Conservation (phyloP, 768 basidiomycete genomes). For the Mycena galericulata region DNA sequence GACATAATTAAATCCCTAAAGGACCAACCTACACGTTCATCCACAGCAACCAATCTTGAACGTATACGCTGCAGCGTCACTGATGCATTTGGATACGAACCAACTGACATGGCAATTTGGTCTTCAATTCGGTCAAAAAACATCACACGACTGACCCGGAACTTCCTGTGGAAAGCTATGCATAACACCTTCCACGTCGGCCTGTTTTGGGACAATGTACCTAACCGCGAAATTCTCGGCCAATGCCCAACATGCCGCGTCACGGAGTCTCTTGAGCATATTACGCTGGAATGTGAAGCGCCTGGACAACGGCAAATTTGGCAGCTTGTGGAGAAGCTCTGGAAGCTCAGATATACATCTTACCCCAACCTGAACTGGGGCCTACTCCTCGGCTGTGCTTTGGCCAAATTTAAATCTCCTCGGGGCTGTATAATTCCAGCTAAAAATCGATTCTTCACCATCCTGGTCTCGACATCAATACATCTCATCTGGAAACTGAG, state of each 20-base stretch:
- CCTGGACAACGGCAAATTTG: constrained; percentile 16
- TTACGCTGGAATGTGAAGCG: constrained; percentile 15
- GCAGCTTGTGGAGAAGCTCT: neutral
- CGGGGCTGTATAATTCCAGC: neutral
- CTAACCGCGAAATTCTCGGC: neutral
- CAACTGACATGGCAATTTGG: neutral
- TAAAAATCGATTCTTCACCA: neutral
- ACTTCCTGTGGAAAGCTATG: neutral
- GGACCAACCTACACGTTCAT: neutral
- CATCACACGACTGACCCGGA: neutral
- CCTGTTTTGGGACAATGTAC: neutral
- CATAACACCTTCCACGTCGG: constrained; percentile 1
- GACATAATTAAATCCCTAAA: neutral
- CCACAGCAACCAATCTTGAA: neutral
- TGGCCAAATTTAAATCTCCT: neutral
- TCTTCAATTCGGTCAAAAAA: neutral
- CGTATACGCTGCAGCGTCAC: neutral
- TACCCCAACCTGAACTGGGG: constrained; percentile 14
- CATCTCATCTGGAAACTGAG: constrained; percentile 17
- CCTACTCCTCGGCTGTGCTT: neutral
- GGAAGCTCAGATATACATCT: neutral
- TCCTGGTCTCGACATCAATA: constrained; percentile 5
- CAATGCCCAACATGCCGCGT: neutral
- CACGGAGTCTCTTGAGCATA: constrained; percentile 11
- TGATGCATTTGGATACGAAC: neutral